Evolutionary conservation across 805 yeast genomes (phyloP).

Genomic region (Pichia deserticola): DNA sequence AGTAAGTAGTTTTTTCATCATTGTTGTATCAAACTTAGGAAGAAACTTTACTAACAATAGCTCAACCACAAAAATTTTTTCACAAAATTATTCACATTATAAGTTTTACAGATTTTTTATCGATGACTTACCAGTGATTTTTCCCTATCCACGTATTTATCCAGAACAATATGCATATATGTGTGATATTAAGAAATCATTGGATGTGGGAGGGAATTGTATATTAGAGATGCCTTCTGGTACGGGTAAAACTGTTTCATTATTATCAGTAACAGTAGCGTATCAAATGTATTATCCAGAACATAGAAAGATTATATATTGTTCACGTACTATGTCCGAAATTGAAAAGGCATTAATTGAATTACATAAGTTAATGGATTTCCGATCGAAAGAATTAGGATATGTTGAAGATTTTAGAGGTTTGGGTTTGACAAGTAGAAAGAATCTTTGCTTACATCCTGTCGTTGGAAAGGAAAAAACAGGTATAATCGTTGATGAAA

Average conservation of each 20-base stretch:
- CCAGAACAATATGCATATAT: slow-evolving; percentile 98
- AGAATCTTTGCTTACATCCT: slow-evolving; percentile 89
- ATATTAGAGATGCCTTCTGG: slow-evolving; percentile 99
- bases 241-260: slow-evolving; percentile 93
- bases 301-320: slow-evolving; percentile 87
- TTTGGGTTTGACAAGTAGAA: slow-evolving; percentile 87
- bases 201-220: slow-evolving; percentile 96
- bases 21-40: too few relatives aligned
- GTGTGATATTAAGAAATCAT: slow-evolving; percentile 88
- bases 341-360: slow-evolving; percentile 96
- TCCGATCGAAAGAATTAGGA: slow-evolving; percentile 75
- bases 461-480: slow-evolving; percentile 78
- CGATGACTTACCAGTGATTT: slow-evolving; percentile 91
- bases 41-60: too few relatives aligned
- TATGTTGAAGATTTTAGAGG: slow-evolving; percentile 88
- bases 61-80: too few relatives aligned
- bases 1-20: too few relatives aligned
- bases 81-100: too few relatives aligned
- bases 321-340: slow-evolving; percentile 99
- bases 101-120: slow-evolving; percentile 58
- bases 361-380: slow-evolving; percentile 80
- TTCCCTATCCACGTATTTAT: slow-evolving; percentile 93
- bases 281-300: slow-evolving; percentile 93
- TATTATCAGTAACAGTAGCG: slow-evolving; percentile 86
- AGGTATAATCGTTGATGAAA: slow-evolving; percentile 91